phyloP scores from a whole-genome alignment of 2,329 filamentous ascomycete species.

The Talaromyces pinophilus region DNA sequence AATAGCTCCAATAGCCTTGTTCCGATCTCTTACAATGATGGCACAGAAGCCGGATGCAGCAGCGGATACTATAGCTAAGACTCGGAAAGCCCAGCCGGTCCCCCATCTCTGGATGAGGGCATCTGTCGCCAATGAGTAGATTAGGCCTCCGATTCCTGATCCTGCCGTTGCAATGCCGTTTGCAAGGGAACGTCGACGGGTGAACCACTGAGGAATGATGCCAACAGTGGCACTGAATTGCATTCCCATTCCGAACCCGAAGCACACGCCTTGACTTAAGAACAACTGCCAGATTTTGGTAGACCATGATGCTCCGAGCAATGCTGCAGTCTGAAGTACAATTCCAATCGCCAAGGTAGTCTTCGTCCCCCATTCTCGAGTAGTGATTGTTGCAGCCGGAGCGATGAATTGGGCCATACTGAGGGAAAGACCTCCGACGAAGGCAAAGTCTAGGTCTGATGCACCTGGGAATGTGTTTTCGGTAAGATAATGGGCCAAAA shows the following conservation, averaged over 20 bases:
- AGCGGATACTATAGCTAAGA: slow-evolving; percentile 53
- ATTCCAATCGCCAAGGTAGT: slow-evolving; percentile 58
- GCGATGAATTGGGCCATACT: slow-evolving; percentile 60
- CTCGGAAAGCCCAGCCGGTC: slow-evolving; percentile 61
- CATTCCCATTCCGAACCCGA: slow-evolving; percentile 65
- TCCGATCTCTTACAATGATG: slow-evolving; percentile 60
- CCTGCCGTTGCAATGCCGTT: slow-evolving; percentile 62
- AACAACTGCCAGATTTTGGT: slow-evolving; percentile 62
- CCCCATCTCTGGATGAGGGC: slow-evolving; percentile 59
- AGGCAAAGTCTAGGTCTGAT: slow-evolving; percentile 58
- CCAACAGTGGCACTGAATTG: slow-evolving; percentile 60
- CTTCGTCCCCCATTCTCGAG: slow-evolving; percentile 55
- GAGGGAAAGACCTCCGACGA: slow-evolving; percentile 62
- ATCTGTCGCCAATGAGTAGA: slow-evolving; percentile 60
- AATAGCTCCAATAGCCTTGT: slow-evolving; percentile 56
- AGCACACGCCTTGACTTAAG: slow-evolving; percentile 61
- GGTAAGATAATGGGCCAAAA: slow-evolving; percentile 61
- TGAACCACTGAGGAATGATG: slow-evolving; percentile 65
- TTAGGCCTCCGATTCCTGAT: slow-evolving; percentile 61
- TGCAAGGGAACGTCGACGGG: slow-evolving; percentile 57
- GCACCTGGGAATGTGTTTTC: slow-evolving; percentile 58
- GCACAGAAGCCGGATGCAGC: slow-evolving; percentile 46
- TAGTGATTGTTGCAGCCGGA: slow-evolving; percentile 57
- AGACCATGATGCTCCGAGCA: slow-evolving; percentile 56
- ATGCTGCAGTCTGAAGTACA: slow-evolving; percentile 55